Evolutionary conservation across 1,284 basidiomycete genomes (phyloP).

Genomic region (Exsudoporus floridanus): DNA sequence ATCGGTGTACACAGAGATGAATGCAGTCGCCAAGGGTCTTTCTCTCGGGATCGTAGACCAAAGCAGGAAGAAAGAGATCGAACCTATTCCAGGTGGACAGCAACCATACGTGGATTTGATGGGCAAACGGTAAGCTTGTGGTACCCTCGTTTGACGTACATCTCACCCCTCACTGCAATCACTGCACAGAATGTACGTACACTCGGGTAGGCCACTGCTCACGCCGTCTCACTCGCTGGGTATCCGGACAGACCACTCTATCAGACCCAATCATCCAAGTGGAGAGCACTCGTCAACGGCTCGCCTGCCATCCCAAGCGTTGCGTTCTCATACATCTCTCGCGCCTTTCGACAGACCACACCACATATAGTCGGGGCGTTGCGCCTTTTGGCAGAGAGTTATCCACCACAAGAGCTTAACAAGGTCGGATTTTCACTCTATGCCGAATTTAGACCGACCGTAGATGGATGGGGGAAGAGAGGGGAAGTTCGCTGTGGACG

Average conservation of each 20-base stretch:
- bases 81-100: constrained; percentile 57
- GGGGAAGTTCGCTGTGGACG: constrained; percentile 63
- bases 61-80: constrained; percentile 51
- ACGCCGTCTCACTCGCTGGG: neutral
- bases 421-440: constrained; percentile 71
- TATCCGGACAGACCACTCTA: constrained; percentile 68
- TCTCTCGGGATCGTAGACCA: constrained; percentile 72
- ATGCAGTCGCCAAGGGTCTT: constrained; percentile 81
- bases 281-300: constrained; percentile 80
- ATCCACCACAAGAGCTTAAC: constrained; percentile 66
- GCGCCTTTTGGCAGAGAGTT: constrained; percentile 73
- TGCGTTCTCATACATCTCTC: constrained; percentile 82
- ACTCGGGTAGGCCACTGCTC: neutral
- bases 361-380: constrained; percentile 79
- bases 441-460: constrained; percentile 70
- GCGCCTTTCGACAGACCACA: constrained; percentile 73
- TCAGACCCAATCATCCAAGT: constrained; percentile 64
- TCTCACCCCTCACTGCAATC: neutral
- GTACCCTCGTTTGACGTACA: neutral
- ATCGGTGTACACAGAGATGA: constrained; percentile 90
- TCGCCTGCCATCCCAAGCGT: constrained; percentile 69
- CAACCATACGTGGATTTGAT: constrained; percentile 94
- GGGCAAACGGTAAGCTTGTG: constrained; percentile 67
- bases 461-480: constrained; percentile 72
- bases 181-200: constrained; percentile 52